Conservation (phyloP, 2,329 filamentous ascomycete species). For the Fusarium sp. region DNA sequence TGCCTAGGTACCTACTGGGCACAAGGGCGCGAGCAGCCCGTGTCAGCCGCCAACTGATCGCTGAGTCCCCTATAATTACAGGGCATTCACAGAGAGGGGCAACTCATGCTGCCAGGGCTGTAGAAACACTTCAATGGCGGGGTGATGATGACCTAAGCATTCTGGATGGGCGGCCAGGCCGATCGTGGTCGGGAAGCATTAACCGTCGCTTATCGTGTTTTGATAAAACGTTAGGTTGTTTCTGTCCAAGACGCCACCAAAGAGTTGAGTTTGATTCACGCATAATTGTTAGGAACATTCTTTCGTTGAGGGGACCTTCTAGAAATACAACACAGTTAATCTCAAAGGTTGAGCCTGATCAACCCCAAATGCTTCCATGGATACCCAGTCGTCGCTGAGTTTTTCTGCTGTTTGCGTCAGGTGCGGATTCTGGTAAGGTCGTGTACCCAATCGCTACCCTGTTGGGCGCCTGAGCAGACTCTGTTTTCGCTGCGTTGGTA, state of each 20-base stretch:
- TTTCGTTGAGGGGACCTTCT: background rate
- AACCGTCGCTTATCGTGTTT: constrained; percentile 1
- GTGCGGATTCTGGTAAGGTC: background rate
- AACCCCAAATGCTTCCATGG: background rate
- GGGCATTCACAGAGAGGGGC: constrained; percentile 12
- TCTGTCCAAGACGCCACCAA: background rate
- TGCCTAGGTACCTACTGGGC: background rate
- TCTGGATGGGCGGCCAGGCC: background rate
- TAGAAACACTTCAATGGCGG: constrained; percentile 1
- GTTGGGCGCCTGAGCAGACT: constrained; percentile 7
- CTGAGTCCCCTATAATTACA: constrained; percentile 9
- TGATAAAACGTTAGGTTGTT: background rate
- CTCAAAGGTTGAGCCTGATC: background rate
- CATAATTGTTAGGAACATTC: background rate
- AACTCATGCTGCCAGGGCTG: background rate
- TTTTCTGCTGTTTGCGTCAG: constrained; percentile 7
- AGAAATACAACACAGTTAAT: background rate
- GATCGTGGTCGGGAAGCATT: background rate
- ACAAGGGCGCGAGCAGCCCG: too few relatives aligned
- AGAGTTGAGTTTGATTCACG: background rate
- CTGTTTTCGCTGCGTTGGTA: background rate
- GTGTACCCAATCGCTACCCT: background rate
- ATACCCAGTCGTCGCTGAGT: background rate
- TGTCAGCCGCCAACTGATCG: background rate
- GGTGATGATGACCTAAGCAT: constrained; percentile 1